Evolutionary conservation across 306 rosid genomes (phyloP).

Genomic region (Acmispon strigosus): DNA sequence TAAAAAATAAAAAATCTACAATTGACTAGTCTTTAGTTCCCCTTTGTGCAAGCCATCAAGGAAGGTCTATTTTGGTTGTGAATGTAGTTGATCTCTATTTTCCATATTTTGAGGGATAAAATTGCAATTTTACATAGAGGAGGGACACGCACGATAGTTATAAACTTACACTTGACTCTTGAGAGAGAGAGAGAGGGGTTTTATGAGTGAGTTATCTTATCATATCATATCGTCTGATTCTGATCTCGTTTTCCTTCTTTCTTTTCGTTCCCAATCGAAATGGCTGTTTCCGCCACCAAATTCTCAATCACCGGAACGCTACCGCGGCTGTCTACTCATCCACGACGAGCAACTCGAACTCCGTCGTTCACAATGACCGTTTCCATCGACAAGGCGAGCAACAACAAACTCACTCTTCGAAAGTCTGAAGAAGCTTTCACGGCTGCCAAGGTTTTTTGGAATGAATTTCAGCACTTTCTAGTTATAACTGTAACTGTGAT

Average conservation of each 20-base stretch:
- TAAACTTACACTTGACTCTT: no score
- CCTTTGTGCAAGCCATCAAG: no score
- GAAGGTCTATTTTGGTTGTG: no score
- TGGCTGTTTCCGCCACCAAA: constrained; percentile 16
- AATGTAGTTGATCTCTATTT: no score
- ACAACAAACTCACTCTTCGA: constrained; percentile 56
- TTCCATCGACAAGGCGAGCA: constrained; percentile 55
- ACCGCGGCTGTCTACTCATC: constrained; percentile 18
- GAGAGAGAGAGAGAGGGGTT: background rate
- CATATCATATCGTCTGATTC: background rate
- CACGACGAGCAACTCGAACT: background rate
- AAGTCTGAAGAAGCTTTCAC: constrained; percentile 87
- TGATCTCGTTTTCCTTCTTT: background rate
- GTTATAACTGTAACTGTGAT: no score
- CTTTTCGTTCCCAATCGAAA: background rate
- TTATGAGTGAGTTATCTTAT: background rate
- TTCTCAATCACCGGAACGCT: background rate
- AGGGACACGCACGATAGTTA: no score
- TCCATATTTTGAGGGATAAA: no score
- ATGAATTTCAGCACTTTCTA: background rate
- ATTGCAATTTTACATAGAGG: no score
- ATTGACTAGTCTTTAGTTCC: no score
- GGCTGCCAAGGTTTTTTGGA: constrained; percentile 58
- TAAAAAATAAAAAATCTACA: no score
- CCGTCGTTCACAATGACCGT: constrained; percentile 53